Percentiles rank a stretch among this genome's conserved stretches.
phyloP scores from a whole-genome alignment of 2,329 filamentous ascomycete genomes.

The Colletotrichum simmondsii region DNA sequence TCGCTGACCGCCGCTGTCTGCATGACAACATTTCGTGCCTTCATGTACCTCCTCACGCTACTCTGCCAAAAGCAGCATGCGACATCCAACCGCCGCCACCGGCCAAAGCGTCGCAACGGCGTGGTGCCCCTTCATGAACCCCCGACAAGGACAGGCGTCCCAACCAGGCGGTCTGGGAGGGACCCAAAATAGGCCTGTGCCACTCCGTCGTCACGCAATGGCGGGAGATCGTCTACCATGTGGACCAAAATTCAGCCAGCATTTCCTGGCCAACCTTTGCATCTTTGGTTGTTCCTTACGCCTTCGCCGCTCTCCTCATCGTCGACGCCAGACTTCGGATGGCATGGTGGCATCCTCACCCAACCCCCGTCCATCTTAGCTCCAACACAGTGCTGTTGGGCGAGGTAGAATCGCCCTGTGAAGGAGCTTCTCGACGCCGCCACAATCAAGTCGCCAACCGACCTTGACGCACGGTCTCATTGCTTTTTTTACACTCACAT shows the following conservation, averaged over 20 bases:
- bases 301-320: neutral
- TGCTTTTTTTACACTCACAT: neutral
- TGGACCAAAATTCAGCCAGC: constrained; percentile 14
- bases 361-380: neutral
- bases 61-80: constrained; percentile 5
- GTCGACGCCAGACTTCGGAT: constrained; percentile 22
- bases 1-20: constrained; percentile 9
- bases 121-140: constrained; percentile 21
- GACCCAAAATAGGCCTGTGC: constrained; percentile 9
- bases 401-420: constrained; percentile 2
- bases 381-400: neutral
- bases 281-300: constrained; percentile 2
- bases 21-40: neutral
- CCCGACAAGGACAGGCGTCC: constrained; percentile 30
- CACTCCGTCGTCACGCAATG: constrained; percentile 22
- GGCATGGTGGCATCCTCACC: constrained; percentile 24
- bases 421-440: constrained; percentile 24
- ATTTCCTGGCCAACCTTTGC: constrained; percentile 20
- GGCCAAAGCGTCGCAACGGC: constrained; percentile 28
- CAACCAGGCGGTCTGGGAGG: constrained; percentile 28
- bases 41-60: neutral
- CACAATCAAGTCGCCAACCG: constrained; percentile 9
- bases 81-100: constrained; percentile 25
- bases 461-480: constrained; percentile 12
- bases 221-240: constrained; percentile 32